Conservation (phyloP, 2,329 filamentous ascomycete species). For the Xylaria hypoxylon region DNA sequence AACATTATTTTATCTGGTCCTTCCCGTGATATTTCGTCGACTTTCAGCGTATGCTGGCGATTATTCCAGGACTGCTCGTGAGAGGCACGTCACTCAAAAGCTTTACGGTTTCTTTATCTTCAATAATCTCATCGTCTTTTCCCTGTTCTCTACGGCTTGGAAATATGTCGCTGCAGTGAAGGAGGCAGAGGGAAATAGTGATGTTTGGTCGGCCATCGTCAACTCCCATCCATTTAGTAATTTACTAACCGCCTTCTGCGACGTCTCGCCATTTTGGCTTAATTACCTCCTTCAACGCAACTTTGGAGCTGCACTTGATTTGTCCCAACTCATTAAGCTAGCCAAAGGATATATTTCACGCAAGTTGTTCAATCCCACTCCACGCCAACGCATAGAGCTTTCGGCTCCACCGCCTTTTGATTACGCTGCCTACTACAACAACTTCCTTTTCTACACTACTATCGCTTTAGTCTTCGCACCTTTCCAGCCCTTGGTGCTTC, state of each 20-base stretch:
- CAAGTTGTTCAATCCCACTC: slow-evolving; percentile 86
- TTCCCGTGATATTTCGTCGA: slow-evolving; percentile 91
- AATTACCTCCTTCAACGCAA: slow-evolving; percentile 77
- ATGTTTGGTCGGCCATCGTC: slow-evolving; percentile 77
- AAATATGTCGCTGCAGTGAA: slow-evolving; percentile 75
- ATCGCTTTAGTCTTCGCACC: slow-evolving; percentile 85
- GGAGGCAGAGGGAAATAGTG: slow-evolving; percentile 62
- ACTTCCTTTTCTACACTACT: slow-evolving; percentile 92
- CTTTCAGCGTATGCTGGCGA: slow-evolving; percentile 85
- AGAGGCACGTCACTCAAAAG: slow-evolving; percentile 87
- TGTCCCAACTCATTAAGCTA: slow-evolving; percentile 86
- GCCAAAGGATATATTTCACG: slow-evolving; percentile 82
- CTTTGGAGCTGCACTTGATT: slow-evolving; percentile 87
- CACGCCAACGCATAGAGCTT: slow-evolving; percentile 87
- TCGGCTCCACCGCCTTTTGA: slow-evolving; percentile 92
- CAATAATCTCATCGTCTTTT: slow-evolving; percentile 94
- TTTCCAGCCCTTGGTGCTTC: slow-evolving; percentile 85
- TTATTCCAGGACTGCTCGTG: slow-evolving; percentile 87
- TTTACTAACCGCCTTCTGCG: slow-evolving; percentile 41
- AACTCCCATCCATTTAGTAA: slow-evolving; percentile 64
- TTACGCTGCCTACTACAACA: slow-evolving; percentile 96
- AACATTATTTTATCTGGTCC: slow-evolving; percentile 83
- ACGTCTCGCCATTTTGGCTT: slow-evolving; percentile 42
- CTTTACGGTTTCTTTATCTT: slow-evolving; percentile 95
- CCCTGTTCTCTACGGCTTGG: slow-evolving; percentile 71